Conservation (phyloP, 495 filamentous ascomycete genomes). For the Lasiosphaeria ovina region DNA sequence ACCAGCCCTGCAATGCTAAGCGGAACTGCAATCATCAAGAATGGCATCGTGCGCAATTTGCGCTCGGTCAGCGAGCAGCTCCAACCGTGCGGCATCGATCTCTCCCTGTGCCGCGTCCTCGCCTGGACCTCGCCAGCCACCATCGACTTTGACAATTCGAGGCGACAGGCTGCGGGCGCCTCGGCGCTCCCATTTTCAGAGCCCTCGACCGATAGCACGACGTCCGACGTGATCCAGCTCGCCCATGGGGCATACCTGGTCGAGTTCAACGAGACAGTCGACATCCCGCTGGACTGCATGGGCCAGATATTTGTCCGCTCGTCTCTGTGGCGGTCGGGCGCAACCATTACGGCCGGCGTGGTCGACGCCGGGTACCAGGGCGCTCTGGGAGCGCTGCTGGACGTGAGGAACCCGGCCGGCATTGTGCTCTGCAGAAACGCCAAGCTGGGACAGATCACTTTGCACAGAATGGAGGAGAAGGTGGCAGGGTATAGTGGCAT, state of each 20-base stretch:
- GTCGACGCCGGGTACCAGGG: conserved; percentile 7
- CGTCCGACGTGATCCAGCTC: neutral
- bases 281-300: conserved; percentile 8
- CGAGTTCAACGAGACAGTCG: conserved; percentile 6
- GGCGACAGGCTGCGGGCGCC: too few relatives aligned
- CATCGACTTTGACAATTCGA: conserved; percentile 7
- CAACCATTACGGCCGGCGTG: conserved; percentile 4
- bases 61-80: conserved; percentile 1
- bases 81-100: neutral
- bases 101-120: neutral
- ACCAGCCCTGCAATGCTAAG: neutral
- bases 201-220: neutral
- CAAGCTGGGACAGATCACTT: conserved; percentile 4
- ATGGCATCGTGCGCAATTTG: conserved; percentile 3
- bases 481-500: conserved; percentile 2
- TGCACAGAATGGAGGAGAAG: conserved; percentile 5
- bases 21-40: neutral
- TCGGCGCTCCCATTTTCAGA: neutral
- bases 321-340: conserved; percentile 9
- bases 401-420: conserved; percentile 3
- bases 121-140: neutral
- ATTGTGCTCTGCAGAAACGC: conserved; percentile 5
- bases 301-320: conserved; percentile 6
- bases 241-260: conserved; percentile 1
- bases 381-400: conserved; percentile 4